These are phyloP conservation scores for Fusarium euwallaceae DNA, from an alignment of 2,329 filamentous ascomycete genomes.

Conservation along the genomic window DNA sequence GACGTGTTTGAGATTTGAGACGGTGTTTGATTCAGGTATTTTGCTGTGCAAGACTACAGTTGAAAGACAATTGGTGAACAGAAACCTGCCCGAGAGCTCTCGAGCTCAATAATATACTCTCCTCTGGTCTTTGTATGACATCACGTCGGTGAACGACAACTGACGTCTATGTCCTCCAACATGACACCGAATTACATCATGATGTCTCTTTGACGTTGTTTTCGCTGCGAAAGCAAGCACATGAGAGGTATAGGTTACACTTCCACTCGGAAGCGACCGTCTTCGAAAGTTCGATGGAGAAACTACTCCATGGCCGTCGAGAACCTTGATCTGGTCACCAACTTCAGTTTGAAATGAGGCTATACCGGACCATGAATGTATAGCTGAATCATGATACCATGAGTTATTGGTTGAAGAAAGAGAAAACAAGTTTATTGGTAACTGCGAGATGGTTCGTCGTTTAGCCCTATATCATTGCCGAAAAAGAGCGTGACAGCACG, in stretches of 20 bases:
- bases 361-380: neutral
- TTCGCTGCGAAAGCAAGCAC: conserved; percentile 7
- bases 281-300: conserved; percentile 25
- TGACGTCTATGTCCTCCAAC: conserved; percentile 22
- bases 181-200: conserved; percentile 45
- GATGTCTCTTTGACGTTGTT: conserved; percentile 14
- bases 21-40: neutral
- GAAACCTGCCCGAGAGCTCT: neutral
- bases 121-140: conserved; percentile 27
- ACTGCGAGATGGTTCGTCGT: neutral
- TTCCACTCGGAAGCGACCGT: conserved; percentile 7
- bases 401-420: neutral
- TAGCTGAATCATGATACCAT: neutral
- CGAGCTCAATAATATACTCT: conserved; percentile 35
- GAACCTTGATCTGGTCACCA: conserved; percentile 9
- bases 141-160: conserved; percentile 28
- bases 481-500: neutral
- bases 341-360: neutral
- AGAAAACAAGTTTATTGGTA: neutral
- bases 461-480: neutral
- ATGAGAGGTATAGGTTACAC: conserved; percentile 4
- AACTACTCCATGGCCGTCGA: conserved; percentile 23
- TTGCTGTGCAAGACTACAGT: neutral
- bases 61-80: neutral
- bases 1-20: neutral